Conservation (phyloP, 202 grass and related monocot species). For the Digitaria exilis region DNA sequence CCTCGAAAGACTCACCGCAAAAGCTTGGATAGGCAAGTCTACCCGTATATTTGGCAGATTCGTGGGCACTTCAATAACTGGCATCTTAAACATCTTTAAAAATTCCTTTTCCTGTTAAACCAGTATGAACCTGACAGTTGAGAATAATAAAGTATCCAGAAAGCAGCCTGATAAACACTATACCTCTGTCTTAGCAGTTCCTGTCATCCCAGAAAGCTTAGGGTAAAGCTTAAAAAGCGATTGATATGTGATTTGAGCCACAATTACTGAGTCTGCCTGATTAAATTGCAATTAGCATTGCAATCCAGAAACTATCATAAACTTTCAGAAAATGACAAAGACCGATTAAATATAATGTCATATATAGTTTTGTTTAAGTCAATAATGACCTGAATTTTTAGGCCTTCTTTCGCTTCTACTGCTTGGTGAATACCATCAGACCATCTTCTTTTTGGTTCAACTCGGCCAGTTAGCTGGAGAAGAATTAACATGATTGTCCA, state of each 20-base stretch:
- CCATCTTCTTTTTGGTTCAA: constrained; percentile 97
- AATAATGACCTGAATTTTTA: constrained; percentile 79
- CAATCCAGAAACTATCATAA: constrained; percentile 28
- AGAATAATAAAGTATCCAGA: constrained; percentile 30
- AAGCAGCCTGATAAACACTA: constrained; percentile 32
- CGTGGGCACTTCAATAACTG: constrained; percentile 94
- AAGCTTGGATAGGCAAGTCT: constrained; percentile 97
- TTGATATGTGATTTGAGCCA: constrained; percentile 98
- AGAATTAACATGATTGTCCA: constrained; percentile 36
- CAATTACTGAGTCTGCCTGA: constrained; percentile 96
- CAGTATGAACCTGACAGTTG: constrained; percentile 18
- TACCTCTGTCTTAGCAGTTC: constrained; percentile 99
- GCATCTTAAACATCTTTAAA: constrained; percentile 98
- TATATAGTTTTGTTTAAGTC: constrained; percentile 14
- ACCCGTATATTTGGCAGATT: constrained; percentile 92
- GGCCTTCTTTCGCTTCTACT: constrained; percentile 97
- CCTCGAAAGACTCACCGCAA: constrained; percentile 71
- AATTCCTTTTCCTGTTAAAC: constrained; percentile 90
- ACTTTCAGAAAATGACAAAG: constrained; percentile 34
- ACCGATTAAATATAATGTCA: neutral
- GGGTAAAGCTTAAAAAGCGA: constrained; percentile 98
- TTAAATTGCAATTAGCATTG: constrained; percentile 52
- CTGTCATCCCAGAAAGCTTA: constrained; percentile 99
- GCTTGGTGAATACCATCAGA: constrained; percentile 99
- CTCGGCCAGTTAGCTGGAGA: constrained; percentile 83